phyloP scores from a whole-genome alignment of 176 grass and related monocot species.

The Triticum monococcum region DNA sequence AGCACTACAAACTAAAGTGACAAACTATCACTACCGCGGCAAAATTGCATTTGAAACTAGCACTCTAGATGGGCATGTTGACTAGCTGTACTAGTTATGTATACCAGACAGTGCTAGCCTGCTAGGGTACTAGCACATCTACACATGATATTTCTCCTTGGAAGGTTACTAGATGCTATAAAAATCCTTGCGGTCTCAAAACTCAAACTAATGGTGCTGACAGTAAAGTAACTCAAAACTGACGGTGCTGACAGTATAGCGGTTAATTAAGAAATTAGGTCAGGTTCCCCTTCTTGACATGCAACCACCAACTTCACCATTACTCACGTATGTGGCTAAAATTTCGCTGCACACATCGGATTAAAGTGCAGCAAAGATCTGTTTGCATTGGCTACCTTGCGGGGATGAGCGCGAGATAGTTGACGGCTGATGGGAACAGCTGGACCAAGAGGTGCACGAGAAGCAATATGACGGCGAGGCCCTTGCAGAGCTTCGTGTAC shows the following conservation, averaged over 20 bases:
- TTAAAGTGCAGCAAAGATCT: conserved; percentile 3
- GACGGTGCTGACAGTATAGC: neutral
- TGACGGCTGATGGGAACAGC: conserved; percentile 65
- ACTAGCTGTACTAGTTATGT: neutral
- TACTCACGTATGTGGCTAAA: neutral
- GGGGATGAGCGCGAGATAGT: conserved; percentile 86
- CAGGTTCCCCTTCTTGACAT: neutral
- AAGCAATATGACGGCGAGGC: conserved; percentile 72
- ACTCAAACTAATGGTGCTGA: neutral
- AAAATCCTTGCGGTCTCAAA: neutral
- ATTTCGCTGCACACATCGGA: neutral
- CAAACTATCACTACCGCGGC: neutral
- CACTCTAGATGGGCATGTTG: neutral
- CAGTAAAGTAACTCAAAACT: neutral
- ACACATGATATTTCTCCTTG: neutral
- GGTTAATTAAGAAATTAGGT: neutral
- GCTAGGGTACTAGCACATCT: neutral
- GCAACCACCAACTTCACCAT: neutral
- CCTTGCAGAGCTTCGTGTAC: conserved; percentile 92
- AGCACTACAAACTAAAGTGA: neutral
- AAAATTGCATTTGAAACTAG: neutral
- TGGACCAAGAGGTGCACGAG: conserved; percentile 68
- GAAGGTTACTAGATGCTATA: neutral
- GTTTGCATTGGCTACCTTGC: conserved; percentile 50
- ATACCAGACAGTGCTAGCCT: neutral